Evolutionary conservation across 75 land plant genomes (phyloP).

Genomic region (Cunninghamia lanceolata): DNA sequence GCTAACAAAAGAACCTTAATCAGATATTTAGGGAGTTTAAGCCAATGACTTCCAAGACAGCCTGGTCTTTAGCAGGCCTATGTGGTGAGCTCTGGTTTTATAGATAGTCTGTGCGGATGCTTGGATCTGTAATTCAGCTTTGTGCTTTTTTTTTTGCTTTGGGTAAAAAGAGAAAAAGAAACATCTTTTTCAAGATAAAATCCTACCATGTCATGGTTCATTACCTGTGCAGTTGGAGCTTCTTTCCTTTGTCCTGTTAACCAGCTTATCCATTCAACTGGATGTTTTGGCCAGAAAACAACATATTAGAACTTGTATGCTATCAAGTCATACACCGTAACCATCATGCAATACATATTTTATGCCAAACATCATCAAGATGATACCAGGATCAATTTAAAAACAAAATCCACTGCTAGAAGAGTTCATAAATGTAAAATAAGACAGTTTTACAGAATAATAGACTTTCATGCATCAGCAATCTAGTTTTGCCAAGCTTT

Average conservation of each 20-base stretch:
- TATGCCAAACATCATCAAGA: background rate
- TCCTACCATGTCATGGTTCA: background rate
- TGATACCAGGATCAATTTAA: background rate
- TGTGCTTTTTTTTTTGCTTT: background rate
- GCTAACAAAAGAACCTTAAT: background rate
- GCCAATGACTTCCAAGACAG: background rate
- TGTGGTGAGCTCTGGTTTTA: background rate
- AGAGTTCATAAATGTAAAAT: background rate
- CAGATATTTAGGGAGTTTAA: background rate
- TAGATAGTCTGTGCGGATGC: background rate
- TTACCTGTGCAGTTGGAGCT: slow-evolving; percentile 87
- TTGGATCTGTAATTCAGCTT: background rate
- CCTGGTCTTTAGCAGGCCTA: background rate
- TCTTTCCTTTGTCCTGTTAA: slow-evolving; percentile 71
- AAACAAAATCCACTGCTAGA: background rate
- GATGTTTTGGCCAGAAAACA: slow-evolving; percentile 3
- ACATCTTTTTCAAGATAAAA: background rate
- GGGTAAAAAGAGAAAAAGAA: background rate
- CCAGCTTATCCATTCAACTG: slow-evolving; percentile 94
- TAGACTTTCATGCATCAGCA: background rate
- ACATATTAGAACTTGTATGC: background rate
- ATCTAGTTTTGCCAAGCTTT: background rate
- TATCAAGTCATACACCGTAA: background rate
- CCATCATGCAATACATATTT: background rate
- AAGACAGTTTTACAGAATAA: background rate